Evolutionary conservation across 139 green algal species (phyloP), one percentile per base, ranked within the genome.

Genomic region (Coelastrella sp.): DNA sequence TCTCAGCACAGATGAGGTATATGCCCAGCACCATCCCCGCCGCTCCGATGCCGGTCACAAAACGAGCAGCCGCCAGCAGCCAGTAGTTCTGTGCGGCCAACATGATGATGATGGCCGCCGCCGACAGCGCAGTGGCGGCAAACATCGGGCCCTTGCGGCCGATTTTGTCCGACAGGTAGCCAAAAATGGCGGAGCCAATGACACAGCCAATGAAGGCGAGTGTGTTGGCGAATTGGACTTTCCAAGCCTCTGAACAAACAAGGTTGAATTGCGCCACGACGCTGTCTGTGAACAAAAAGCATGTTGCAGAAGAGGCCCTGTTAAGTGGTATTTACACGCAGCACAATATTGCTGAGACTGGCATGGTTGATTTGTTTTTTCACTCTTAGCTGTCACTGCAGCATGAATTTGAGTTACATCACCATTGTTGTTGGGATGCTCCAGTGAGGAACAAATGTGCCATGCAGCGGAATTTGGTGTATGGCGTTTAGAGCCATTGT

Each of bases 61-160:
- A 35, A 14, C 78, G 22, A 14, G 56, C 27, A 12, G 12, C 7
- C 20, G 15, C 78, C n/a, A 68, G 60, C 19, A 59, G 9, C 35
- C 35, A 59, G 49, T 84, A 84, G 78, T 22, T 49, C 35, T 49
- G 35, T 3, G 35, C 35, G 22, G 78, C 78, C 27, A 66, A 12
- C 35, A 35, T 84, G 15, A 22, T 9, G 27, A 84, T 15, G 35
- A 65, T 84, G n/a, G 78, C 25, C 17, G 78, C 78, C 25, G 78
- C 78, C 25, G 56, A 20, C 10, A 14, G 35, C 63, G 78, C 49
- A 27, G 78, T 84, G 78, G 78, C 78, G 22, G 63, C n/a, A 25
- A 84, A 84, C 78, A 84, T 35, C 78, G 78, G 78, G 0, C n/a
- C 12, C 19, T 15, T 19, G 25, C 82, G 70, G 60, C 82, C 82